Conservation (phyloP, 352 stramenopile species). For the Globisporangium parvum region DNA sequence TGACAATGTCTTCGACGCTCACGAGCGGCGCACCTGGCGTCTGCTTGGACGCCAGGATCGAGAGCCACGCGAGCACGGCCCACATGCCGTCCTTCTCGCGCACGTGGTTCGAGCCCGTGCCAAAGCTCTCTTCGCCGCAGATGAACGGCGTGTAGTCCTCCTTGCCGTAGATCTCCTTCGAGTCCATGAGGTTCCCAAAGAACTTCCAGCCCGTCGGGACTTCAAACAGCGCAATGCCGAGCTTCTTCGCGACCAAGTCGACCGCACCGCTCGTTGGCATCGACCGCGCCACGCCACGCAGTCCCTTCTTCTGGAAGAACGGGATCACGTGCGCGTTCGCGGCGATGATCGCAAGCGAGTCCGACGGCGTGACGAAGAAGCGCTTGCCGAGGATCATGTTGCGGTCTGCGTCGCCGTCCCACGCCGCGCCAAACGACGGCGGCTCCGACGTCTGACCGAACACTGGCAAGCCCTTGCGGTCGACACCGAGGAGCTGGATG, state of each 20-base stretch:
- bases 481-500: slow-evolving; percentile 95
- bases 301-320: slow-evolving; percentile 93
- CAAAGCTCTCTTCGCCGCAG: slow-evolving; percentile 98
- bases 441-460: slow-evolving; percentile 69
- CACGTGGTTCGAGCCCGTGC: slow-evolving; percentile 98
- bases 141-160: slow-evolving; percentile 98
- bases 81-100: slow-evolving; percentile 99
- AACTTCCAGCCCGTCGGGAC: slow-evolving; percentile 99
- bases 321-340: slow-evolving; percentile 96
- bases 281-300: slow-evolving; percentile 94
- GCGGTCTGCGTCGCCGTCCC: slow-evolving; percentile 97
- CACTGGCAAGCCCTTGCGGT: slow-evolving; percentile 70
- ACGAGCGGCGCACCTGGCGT: slow-evolving; percentile 87
- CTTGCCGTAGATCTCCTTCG: slow-evolving; percentile 92
- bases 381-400: slow-evolving; percentile 98
- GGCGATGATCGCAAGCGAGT: slow-evolving; percentile 98
- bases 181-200: slow-evolving; percentile 99
- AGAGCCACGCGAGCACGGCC: slow-evolving; percentile 98
- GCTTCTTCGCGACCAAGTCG: slow-evolving; percentile 95
- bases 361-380: slow-evolving; percentile 98
- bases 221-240: slow-evolving; percentile 94
- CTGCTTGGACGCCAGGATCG: slow-evolving; percentile 93
- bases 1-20: slow-evolving; percentile 95
- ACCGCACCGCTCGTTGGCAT: slow-evolving; percentile 98
- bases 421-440: slow-evolving; percentile 91